Base-by-base conservation (phyloP, 352 stramenopile genomes). In the Globisporangium canariense region DNA sequence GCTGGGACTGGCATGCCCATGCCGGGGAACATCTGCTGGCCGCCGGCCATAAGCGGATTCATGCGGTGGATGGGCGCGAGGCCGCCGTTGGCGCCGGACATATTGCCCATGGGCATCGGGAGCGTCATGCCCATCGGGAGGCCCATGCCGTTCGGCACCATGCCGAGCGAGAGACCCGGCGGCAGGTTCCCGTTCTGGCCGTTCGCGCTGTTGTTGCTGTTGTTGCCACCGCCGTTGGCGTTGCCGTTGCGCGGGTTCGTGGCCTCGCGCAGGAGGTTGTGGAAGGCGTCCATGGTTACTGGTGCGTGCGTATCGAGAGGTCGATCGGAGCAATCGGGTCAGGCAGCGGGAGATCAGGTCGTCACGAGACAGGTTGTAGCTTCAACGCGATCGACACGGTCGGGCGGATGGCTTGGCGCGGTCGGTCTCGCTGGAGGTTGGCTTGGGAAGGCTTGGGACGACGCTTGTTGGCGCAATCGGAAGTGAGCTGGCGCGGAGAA, bases 21-120 rank as follows among this genome's bases (percentile, higher is more conserved):
- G 45, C 73, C 77, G 25, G 80, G 81, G 70, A 93, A 91, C 78
- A 93, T 87, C 28, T 73, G 68, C 58, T 69, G 75, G 65, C 84
- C 88, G 16, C 67, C 71, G 28, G 67, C 73, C 81, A 90, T 90
- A 34, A 91, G 72, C 58, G 81, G 75, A 67, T 84, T 91, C 73
- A 90, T 89, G 49, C 81, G 83, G 64, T 90, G 78, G 60, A 93
- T 90, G 3, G 83, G 78, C 7, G 81, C 81, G 32, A 92, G 75
- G 0, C 78, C 71, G 59, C 75, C 78, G 54, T 61, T 55, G 46
- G 61, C 51, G n/a, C 77, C 43, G 71, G 74, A 10, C 55, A 89
- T 65, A 11, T 77, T 78, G 38, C 83, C 77, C 77, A 90, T 83
- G 18, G 81, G 75, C 45, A 91, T 61, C 28, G 52, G 57, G 7